These are phyloP conservation scores for Spergularia marina DNA, from an alignment of 148 eudicot genomes.

Conservation along the genomic window DNA sequence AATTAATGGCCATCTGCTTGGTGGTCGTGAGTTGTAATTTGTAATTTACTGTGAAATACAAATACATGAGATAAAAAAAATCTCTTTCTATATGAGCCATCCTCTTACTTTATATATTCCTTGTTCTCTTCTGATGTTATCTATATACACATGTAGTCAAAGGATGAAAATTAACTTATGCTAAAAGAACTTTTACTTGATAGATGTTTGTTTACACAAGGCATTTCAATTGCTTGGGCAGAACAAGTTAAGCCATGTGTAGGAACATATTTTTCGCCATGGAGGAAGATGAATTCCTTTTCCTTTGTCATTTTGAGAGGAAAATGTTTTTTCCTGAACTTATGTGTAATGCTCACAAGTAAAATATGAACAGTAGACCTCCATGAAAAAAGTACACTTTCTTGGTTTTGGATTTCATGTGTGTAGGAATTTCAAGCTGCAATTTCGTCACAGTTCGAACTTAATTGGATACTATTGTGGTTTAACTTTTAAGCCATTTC, in stretches of 20 bases:
- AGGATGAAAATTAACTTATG: not conserved
- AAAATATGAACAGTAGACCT: not conserved
- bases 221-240: not conserved
- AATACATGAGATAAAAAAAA: not conserved
- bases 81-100: not conserved
- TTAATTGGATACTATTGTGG: too few relatives aligned
- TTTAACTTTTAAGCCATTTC: too few relatives aligned
- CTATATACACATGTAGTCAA: not conserved
- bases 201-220: not conserved
- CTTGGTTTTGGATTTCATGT: too few relatives aligned
- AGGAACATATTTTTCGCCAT: not conserved
- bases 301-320: not conserved
- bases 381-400: not conserved
- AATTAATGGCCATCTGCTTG: conserved; percentile 2
- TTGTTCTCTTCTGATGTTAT: not conserved
- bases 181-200: not conserved
- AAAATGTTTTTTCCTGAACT: not conserved
- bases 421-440: too few relatives aligned
- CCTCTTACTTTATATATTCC: not conserved
- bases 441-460: too few relatives aligned
- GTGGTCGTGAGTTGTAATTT: not conserved
- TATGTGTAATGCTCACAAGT: not conserved
- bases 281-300: not conserved
- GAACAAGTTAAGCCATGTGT: not conserved
- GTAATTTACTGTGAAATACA: conserved; percentile 1